A percentile compares a stretch with the other conserved stretches of the same genome.
Evolutionary conservation across 2,329 filamentous ascomycete genomes (phyloP).

Genomic region (Paecilomyces variotii): DNA sequence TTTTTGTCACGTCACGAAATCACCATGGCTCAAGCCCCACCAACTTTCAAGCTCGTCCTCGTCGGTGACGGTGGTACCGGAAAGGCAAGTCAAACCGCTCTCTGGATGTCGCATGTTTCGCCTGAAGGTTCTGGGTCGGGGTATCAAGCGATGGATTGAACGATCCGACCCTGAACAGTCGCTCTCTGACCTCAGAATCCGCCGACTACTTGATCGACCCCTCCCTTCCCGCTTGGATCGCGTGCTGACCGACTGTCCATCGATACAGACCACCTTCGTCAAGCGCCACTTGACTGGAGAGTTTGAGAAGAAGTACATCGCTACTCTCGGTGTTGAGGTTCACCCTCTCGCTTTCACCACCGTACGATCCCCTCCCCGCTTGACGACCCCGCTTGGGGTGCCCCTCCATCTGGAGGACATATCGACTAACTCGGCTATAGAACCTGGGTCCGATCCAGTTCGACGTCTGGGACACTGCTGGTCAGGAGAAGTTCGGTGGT

Average conservation of each 20-base stretch:
- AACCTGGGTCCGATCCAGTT: constrained; percentile 97
- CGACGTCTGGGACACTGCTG: constrained; percentile 98
- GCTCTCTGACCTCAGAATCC: neutral
- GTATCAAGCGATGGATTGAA: neutral
- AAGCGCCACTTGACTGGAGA: constrained; percentile 99
- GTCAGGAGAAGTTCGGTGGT: constrained; percentile 99
- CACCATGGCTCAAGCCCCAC: constrained; percentile 57
- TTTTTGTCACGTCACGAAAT: constrained; percentile 15
- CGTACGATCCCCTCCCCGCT: constrained; percentile 54
- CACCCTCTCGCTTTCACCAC: constrained; percentile 97
- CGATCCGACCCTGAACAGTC: neutral
- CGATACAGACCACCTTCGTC: constrained; percentile 88
- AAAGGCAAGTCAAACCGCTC: constrained; percentile 61
- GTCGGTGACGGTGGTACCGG: constrained; percentile 98
- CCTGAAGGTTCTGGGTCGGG: neutral
- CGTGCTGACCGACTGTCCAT: neutral
- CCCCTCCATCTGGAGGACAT: constrained; percentile 7
- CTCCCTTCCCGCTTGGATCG: neutral
- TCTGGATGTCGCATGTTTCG: neutral
- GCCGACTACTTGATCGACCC: neutral
- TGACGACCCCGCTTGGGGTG: constrained; percentile 21
- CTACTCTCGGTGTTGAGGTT: constrained; percentile 97
- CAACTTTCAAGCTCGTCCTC: constrained; percentile 99
- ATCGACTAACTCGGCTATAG: constrained; percentile 34
- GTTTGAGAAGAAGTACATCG: constrained; percentile 99